Evolutionary conservation across 768 basidiomycete genomes (phyloP).

Genomic region (Panus rudis): DNA sequence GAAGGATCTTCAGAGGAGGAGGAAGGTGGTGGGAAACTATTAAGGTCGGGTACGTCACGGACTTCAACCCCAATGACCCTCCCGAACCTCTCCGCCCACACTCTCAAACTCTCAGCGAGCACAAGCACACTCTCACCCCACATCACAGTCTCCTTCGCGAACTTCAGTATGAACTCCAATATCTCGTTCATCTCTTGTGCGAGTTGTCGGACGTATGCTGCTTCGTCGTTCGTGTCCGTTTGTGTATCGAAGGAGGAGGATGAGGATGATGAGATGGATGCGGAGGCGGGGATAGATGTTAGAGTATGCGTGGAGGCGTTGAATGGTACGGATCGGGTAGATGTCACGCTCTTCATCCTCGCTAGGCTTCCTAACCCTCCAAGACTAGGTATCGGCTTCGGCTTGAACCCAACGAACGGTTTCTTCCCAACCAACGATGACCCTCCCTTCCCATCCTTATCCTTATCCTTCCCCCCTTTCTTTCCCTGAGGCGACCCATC

Average conservation of each 20-base stretch:
- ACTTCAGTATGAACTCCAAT: constrained; percentile 51
- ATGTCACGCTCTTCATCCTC: too few relatives aligned
- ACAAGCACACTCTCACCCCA: constrained; percentile 53
- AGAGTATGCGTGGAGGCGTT: too few relatives aligned
- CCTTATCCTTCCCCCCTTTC: constrained; percentile 29
- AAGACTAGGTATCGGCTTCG: too few relatives aligned
- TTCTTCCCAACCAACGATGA: constrained; percentile 59
- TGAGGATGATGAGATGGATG: too few relatives aligned
- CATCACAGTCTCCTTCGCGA: constrained; percentile 54
- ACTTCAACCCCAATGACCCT: constrained; percentile 47
- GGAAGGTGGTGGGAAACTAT: too few relatives aligned
- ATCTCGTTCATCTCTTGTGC: constrained; percentile 50
- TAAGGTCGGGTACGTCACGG: too few relatives aligned
- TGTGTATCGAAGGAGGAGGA: too few relatives aligned
- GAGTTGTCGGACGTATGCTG: constrained; percentile 46
- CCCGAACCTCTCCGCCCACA: constrained; percentile 64
- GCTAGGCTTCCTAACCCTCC: too few relatives aligned
- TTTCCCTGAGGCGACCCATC: constrained; percentile 14
- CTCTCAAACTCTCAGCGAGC: constrained; percentile 42
- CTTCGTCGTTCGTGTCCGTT: constrained; percentile 34
- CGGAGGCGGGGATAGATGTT: too few relatives aligned
- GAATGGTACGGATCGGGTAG: too few relatives aligned
- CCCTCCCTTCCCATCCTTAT: constrained; percentile 38
- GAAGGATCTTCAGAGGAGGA: too few relatives aligned
- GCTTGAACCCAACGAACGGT: constrained; percentile 31